Evolutionary conservation across 345 rosid species (phyloP), one percentile per base, ranked within the genome.

Genomic region (Passiflora organensis): DNA sequence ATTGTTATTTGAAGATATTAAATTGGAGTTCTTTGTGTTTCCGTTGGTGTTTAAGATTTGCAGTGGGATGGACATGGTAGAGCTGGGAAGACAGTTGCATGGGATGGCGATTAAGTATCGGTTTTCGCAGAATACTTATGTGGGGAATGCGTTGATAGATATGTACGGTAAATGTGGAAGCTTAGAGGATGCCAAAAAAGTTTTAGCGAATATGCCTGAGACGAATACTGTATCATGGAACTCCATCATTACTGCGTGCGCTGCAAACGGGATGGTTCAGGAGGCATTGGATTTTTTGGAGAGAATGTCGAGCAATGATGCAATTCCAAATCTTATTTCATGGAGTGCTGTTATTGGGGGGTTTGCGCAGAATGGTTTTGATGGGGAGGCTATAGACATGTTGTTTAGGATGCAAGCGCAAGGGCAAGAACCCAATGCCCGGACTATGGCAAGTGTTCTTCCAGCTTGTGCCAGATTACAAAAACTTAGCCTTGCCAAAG

Each of bases 281-380:
- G 65, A 67, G 46, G 60, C 65, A 10, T 22, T 79, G 49, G 69
- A 63, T 15, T 74, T 54, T 67, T 43, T 78, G 57, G 70, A 78
- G 48, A 63, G 55, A 48, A 81, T 77, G 83, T 59, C 25, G 21
- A 24, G 10, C 58, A 79, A 62, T 42, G 12, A 62, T 32, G 34
- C 38, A 17, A 66, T 17, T 43, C 82, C 83, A 10, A 79, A 81
- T 71, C 68, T 79, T 49, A 78, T 81, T 53, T 64, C 87, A 8
- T 84, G 91, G 87, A 79, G 77, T 60, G 83, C 91, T 1, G 67
- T 84, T 20, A 73, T 81, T 9, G 83, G 77, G 53, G 91, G 87
- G 21, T 81, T 84, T 32, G 68, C 84, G 0, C 82, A 76, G 59
- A 79, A 74, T 70, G 80, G 65, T 59, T 59, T 45, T 54, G 71